Percentiles rank a stretch among this genome's conserved stretches.
Conservation (phyloP, 805 yeast species). For the Ogataea ganodermae region DNA sequence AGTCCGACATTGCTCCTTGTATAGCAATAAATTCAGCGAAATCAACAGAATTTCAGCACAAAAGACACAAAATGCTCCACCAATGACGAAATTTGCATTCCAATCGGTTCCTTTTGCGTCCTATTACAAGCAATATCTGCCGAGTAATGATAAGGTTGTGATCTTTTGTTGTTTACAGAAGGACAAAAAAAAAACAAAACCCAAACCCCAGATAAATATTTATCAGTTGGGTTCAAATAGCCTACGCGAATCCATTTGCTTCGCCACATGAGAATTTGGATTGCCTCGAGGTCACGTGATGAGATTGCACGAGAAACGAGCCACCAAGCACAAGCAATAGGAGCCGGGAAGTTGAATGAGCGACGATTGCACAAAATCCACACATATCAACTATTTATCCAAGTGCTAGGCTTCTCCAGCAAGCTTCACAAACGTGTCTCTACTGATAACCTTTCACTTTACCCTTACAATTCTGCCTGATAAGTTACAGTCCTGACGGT, state of each 20-base stretch:
- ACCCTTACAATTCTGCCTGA: too few relatives aligned
- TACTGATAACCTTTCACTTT: too few relatives aligned
- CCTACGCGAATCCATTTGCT: background rate
- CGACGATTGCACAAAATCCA: too few relatives aligned
- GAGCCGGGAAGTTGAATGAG: too few relatives aligned
- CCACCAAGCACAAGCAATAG: too few relatives aligned
- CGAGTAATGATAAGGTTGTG: background rate
- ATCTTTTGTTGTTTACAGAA: background rate
- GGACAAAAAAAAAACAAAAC: background rate
- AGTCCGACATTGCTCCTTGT: constrained; percentile 51
- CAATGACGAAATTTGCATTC: background rate
- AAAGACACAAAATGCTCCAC: too few relatives aligned
- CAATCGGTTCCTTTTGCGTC: background rate
- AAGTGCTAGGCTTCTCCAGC: too few relatives aligned
- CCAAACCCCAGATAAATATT: constrained; percentile 2
- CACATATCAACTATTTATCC: too few relatives aligned
- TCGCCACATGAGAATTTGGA: background rate
- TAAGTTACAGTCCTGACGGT: too few relatives aligned
- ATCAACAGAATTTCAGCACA: background rate
- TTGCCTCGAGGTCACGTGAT: too few relatives aligned
- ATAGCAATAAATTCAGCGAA: background rate
- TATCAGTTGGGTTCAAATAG: constrained; percentile 1
- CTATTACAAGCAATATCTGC: background rate
- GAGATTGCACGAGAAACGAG: too few relatives aligned
- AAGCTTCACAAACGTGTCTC: too few relatives aligned